Evolutionary conservation across 495 filamentous ascomycete species (phyloP).

Genomic region (Neurospora africana): DNA sequence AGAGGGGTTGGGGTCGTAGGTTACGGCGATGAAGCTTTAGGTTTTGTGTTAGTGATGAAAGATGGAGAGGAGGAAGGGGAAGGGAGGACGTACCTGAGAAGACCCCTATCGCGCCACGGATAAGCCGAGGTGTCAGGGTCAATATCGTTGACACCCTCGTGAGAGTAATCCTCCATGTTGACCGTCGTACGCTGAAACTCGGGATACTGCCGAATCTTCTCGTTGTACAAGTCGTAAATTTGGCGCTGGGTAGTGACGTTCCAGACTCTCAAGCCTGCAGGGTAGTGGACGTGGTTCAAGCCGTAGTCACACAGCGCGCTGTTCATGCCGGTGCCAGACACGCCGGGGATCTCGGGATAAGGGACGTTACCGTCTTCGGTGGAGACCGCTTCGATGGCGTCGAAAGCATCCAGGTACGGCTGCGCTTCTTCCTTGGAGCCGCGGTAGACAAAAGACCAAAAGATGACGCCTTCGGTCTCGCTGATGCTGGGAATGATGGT

Average conservation of each 20-base stretch:
- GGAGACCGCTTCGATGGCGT: slow-evolving; percentile 33
- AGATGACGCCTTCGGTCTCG: slow-evolving; percentile 32
- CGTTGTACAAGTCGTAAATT: slow-evolving; percentile 32
- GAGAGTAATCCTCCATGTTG: slow-evolving; percentile 47
- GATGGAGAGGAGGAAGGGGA: not conserved
- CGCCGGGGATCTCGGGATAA: slow-evolving; percentile 35
- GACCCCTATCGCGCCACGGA: slow-evolving; percentile 22
- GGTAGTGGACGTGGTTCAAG: slow-evolving; percentile 39
- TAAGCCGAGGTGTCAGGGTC: slow-evolving; percentile 28
- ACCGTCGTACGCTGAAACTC: slow-evolving; percentile 32
- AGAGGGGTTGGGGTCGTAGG: not conserved
- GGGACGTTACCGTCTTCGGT: slow-evolving; percentile 18
- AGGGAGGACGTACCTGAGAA: not conserved
- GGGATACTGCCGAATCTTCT: slow-evolving; percentile 9
- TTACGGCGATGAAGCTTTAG: not conserved
- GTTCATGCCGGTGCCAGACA: slow-evolving; percentile 29
- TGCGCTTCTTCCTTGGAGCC: slow-evolving; percentile 37
- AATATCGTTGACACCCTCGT: slow-evolving; percentile 34
- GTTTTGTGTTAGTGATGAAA: not conserved
- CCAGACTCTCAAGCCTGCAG: slow-evolving; percentile 36
- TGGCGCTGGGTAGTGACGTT: slow-evolving; percentile 32
- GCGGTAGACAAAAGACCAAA: slow-evolving; percentile 29
- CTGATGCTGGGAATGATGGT: slow-evolving; percentile 31
- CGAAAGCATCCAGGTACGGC: slow-evolving; percentile 37
- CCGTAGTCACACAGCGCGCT: slow-evolving; percentile 38